Evolutionary conservation across 1,284 basidiomycete species (phyloP), one percentile per base, ranked within the genome.

Genomic region (Apiotrichum akiyoshidainum): DNA sequence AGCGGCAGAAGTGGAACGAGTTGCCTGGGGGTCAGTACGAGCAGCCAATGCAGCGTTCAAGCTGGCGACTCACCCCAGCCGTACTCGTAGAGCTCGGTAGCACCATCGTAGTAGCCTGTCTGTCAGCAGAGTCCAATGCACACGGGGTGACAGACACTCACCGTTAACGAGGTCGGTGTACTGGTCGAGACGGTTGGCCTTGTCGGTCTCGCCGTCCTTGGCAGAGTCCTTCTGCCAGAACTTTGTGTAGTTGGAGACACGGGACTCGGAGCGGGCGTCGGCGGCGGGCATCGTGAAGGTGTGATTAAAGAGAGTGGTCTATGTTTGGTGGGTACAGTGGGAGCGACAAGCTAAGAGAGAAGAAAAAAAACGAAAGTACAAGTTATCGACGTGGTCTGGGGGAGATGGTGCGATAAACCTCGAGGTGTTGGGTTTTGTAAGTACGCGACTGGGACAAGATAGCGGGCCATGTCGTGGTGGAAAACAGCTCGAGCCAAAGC

Each of bases 1-100:
- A 99, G 44, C 96, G 91, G 57, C 91, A 96, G 79, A 99, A 99
- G 81, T 99, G 95, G 86, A 99, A 99, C 48, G 89, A 94, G 60
- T 87, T 82, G 9, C 84, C 85, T 77, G 60, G 34, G 9, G 11
- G 54, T 53, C 13, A 55, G 46, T 53, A n/a, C n/a, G 22, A 31
- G 19, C 21, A 19, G 22, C 21, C 21, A 22, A n/a, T n/a, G 11
- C 7, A 12, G 9, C 7, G 1, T n/a, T n/a, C n/a, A 44, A 11
- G 39, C 21, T 45, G 44, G 5, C 31, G 11, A 65, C 69, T 58
- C 48, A 68, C 69, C 72, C 74, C 74, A 74, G 57, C 91, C 94
- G 74, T 92, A 98, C 80, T 99, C 95, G 82, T 98, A 99, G 57
- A 99, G 83, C 75, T 93, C 87, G 19, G 95, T 99, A 8, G 93